Evolutionary conservation across 352 stramenopile genomes (phyloP).

Genomic region (Phytophthora idaei): DNA sequence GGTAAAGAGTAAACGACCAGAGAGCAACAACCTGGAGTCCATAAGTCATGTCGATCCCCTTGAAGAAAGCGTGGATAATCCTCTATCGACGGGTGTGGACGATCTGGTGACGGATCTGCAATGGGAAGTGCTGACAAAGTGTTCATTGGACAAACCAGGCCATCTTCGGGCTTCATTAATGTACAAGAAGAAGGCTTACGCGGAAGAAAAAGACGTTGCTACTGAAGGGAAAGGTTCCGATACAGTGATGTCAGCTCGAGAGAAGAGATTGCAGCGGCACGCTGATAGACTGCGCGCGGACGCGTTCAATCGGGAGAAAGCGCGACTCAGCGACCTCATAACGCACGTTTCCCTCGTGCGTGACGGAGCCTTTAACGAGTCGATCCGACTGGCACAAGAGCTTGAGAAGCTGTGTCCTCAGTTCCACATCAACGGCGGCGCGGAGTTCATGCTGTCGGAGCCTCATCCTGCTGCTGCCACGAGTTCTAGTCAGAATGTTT

Average conservation of each 20-base stretch:
- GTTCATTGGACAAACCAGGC: constrained; percentile 49
- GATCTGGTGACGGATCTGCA: constrained; percentile 78
- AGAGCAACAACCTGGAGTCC: constrained; percentile 13
- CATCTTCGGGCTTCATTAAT: constrained; percentile 53
- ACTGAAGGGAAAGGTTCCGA: constrained; percentile 32
- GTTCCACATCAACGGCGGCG: constrained; percentile 75
- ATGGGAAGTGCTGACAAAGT: constrained; percentile 71
- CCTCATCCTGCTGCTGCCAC: constrained; percentile 12
- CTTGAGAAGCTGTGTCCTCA: constrained; percentile 64
- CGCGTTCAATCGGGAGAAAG: constrained; percentile 64
- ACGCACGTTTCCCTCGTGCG: constrained; percentile 43
- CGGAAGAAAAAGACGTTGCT: constrained; percentile 45
- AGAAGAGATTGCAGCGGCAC: constrained; percentile 55
- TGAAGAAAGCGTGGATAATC: constrained; percentile 69
- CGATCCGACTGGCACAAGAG: constrained; percentile 36
- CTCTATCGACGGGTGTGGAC: constrained; percentile 30
- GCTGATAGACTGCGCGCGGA: constrained; percentile 45
- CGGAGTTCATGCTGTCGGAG: constrained; percentile 30
- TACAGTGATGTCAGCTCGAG: constrained; percentile 52
- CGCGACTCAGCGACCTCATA: constrained; percentile 54
- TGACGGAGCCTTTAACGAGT: constrained; percentile 26
- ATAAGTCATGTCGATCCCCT: constrained; percentile 36
- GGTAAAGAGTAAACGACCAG: constrained; percentile 49
- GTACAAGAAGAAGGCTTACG: constrained; percentile 60
- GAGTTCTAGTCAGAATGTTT: constrained; percentile 80